Evolutionary conservation across 257 asterid species (phyloP).

Genomic region (Nemophila menziesii): DNA sequence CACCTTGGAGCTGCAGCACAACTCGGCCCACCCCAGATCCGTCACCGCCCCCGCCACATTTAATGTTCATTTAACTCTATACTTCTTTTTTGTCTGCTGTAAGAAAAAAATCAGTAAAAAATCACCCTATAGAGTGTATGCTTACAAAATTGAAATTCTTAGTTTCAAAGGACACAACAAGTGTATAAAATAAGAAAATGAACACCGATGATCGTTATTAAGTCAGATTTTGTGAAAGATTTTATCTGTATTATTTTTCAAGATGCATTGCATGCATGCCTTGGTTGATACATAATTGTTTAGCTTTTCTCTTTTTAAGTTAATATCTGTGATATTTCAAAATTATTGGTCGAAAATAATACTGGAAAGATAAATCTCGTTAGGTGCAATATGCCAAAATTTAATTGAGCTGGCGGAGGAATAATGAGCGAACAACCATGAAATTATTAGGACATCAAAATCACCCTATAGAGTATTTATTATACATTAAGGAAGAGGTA

Average conservation of each 20-base stretch:
- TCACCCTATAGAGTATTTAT: background rate
- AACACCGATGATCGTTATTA: background rate
- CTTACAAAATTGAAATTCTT: too few species aligned
- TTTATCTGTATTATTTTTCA: background rate
- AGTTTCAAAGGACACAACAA: too few species aligned
- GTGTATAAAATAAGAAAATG: too few species aligned
- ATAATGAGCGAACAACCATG: background rate
- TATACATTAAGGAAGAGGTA: background rate
- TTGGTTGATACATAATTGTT: background rate
- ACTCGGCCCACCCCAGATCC: too few species aligned
- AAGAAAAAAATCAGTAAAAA: too few species aligned
- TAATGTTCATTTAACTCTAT: too few species aligned
- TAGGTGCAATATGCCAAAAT: background rate
- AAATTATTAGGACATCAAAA: too few species aligned
- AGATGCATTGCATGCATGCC: conserved; percentile 12
- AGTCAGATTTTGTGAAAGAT: conserved; percentile 10
- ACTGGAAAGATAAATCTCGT: background rate
- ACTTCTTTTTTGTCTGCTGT: too few species aligned
- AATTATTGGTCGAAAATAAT: background rate
- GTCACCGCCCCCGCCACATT: too few species aligned
- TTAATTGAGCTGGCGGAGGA: background rate
- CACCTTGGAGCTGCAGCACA: too few species aligned
- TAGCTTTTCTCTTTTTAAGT: background rate
- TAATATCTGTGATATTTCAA: background rate
- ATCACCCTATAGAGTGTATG: too few species aligned